Evolutionary conservation across 1,284 basidiomycete genomes (phyloP), one percentile per base, ranked within the genome.

Genomic region (Pascua guehoae): DNA sequence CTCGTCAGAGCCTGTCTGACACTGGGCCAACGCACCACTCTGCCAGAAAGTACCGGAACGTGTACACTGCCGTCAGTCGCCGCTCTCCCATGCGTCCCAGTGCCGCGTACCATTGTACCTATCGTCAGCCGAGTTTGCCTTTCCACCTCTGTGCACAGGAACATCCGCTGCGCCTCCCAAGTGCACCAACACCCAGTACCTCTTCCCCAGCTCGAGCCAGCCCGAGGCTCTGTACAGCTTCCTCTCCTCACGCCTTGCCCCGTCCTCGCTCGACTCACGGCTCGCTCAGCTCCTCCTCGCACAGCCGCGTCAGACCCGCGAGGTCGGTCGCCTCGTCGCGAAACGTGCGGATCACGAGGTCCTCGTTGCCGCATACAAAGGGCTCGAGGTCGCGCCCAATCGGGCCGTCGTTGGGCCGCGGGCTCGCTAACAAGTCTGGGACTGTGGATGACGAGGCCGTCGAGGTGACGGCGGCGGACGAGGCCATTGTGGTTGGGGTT

Each of bases 211-310:
- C 17, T 10, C 17, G n/a, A 15, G 15, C 42, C 42, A 9, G 17
- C 16, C 16, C 15, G 8, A n/a, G n/a, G n/a, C n/a, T n/a, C n/a
- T n/a, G n/a, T n/a, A n/a, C n/a, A n/a, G n/a, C n/a, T 12, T 7
- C 16, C 17, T 11, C 43, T 10, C 43, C 16, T 8, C 43, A 17
- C 8, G 16, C 43, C 10, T 15, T 41, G 8, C 41, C 12, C 4
- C n/a, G 3, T 41, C 41, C 12, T 8, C 4, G n/a, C 41, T 12
- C 3, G 58, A 95, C 91, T 79, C 92, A 98, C 41, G 94, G 95
- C 77, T 98, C 94, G 66, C 89, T 92, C 72, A 96, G 84, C 78
- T 94, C 91, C 68, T 83, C 86, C 79, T 93, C 88, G n/a, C 94
- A 88, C 61, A 96, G 83, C 40, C 84, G 80, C 84, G 92, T 89